These are phyloP conservation scores for Euphorbia peplus DNA, from an alignment of 345 rosid species.

Conservation along the genomic window DNA sequence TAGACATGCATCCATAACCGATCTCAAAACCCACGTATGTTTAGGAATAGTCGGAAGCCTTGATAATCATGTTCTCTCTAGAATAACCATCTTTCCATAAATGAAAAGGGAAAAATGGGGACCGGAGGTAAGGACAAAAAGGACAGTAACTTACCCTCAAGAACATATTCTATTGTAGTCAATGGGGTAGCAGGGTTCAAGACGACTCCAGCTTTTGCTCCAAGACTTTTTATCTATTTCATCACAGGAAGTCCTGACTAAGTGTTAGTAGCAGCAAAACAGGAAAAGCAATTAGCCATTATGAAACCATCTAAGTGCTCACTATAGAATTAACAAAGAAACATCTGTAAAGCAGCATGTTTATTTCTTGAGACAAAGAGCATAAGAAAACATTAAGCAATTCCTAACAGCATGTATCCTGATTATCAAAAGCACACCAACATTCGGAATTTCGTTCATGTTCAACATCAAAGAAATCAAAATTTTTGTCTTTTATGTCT, in stretches of 20 bases:
- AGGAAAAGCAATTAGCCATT: constrained; percentile 6
- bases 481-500: neutral
- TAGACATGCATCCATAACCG: constrained; percentile 8
- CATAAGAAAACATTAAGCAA: neutral
- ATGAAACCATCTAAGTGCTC: neutral
- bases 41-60: neutral
- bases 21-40: neutral
- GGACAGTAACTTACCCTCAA: constrained; percentile 65
- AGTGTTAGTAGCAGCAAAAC: constrained; percentile 11
- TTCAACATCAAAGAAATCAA: constrained; percentile 2
- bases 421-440: neutral
- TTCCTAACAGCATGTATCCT: neutral
- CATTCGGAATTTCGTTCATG: neutral
- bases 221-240: constrained; percentile 72
- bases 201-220: constrained; percentile 99
- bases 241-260: constrained; percentile 7
- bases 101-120: neutral
- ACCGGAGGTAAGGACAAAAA: neutral
- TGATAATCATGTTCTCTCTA: constrained; percentile 1
- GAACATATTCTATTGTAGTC: constrained; percentile 74
- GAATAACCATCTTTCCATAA: neutral
- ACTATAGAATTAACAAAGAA: constrained; percentile 10
- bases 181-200: constrained; percentile 89
- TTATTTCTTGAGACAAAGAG: neutral
- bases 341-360: constrained; percentile 6